A percentile compares a stretch with the other conserved stretches of the same genome.
These are phyloP conservation scores for Cryphonectria parasitica DNA, from an alignment of 2,329 filamentous ascomycete species.

Conservation along the genomic window DNA sequence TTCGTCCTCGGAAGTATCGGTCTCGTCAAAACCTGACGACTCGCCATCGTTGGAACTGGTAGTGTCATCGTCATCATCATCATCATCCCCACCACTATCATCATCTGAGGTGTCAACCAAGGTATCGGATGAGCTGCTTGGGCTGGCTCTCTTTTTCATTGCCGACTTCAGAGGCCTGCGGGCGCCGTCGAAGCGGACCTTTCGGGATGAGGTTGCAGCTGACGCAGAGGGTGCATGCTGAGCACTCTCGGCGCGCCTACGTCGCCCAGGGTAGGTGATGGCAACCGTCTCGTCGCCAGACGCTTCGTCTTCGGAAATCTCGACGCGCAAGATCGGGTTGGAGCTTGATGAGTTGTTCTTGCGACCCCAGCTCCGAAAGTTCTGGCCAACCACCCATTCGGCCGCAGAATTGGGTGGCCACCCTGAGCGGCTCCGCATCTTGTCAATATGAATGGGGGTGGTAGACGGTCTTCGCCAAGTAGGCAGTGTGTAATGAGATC, in stretches of 20 bases:
- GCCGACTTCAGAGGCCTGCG: conserved; percentile 41
- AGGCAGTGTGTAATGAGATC: neutral
- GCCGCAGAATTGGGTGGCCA: conserved; percentile 44
- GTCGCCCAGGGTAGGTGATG: conserved; percentile 52
- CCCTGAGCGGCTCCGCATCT: conserved; percentile 20
- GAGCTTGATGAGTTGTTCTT: conserved; percentile 20
- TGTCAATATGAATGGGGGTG: neutral
- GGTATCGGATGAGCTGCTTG: conserved; percentile 27
- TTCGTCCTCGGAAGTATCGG: conserved; percentile 24
- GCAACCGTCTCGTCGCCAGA: conserved; percentile 52
- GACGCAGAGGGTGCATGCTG: neutral
- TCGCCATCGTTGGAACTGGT: conserved; percentile 24
- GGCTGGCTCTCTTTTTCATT: conserved; percentile 39
- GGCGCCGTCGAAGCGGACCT: conserved; percentile 47
- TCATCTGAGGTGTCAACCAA: conserved; percentile 33
- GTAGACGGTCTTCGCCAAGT: neutral
- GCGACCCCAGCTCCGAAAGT: conserved; percentile 32
- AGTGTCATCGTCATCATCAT: conserved; percentile 7
- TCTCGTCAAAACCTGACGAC: conserved; percentile 23
- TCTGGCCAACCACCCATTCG: conserved; percentile 47
- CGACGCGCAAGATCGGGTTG: conserved; percentile 43
- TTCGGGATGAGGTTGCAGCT: conserved; percentile 38
- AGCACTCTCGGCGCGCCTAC: conserved; percentile 12
- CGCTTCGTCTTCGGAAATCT: conserved; percentile 56
- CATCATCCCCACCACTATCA: neutral